Evolutionary conservation across 2,329 filamentous ascomycete genomes (phyloP).

Genomic region (Coniochaeta sp.): DNA sequence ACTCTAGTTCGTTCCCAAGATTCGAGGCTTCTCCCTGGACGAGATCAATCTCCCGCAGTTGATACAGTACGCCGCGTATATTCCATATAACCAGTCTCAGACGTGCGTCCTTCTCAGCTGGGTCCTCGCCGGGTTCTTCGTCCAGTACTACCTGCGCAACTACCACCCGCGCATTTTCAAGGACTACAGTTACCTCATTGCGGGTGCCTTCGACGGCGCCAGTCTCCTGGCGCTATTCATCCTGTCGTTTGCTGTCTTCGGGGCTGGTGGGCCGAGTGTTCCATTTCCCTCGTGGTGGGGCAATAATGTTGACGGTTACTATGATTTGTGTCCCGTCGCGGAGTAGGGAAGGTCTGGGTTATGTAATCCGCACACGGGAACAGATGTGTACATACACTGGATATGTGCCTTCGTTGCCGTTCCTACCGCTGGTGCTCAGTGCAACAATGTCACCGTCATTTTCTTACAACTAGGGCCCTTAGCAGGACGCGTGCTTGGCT

Average conservation of each 20-base stretch:
- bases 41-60: slow-evolving; percentile 47
- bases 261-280: slow-evolving; percentile 29
- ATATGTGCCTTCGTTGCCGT: too few relatives aligned
- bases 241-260: slow-evolving; percentile 48
- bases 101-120: slow-evolving; percentile 46
- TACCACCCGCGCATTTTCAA: slow-evolving; percentile 43
- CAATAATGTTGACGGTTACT: slow-evolving; percentile 38
- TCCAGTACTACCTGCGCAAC: slow-evolving; percentile 45
- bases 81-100: slow-evolving; percentile 47
- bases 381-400: too few relatives aligned
- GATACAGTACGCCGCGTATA: slow-evolving; percentile 46
- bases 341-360: slow-evolving; percentile 14
- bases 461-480: too few relatives aligned
- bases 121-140: slow-evolving; percentile 34
- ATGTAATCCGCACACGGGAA: background rate
- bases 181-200: slow-evolving; percentile 45
- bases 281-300: slow-evolving; percentile 49
- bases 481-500: too few relatives aligned
- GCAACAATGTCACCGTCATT: too few relatives aligned
- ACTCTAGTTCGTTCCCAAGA: slow-evolving; percentile 38
- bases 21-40: slow-evolving; percentile 29
- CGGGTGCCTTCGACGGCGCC: slow-evolving; percentile 46
- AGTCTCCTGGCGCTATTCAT: slow-evolving; percentile 41
- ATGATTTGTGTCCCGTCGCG: slow-evolving; percentile 35
- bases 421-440: too few relatives aligned